Percentiles rank a stretch among this genome's conserved stretches.
Evolutionary conservation across 2,329 filamentous ascomycete species (phyloP).

Genomic region (Sporothrix humicola): DNA sequence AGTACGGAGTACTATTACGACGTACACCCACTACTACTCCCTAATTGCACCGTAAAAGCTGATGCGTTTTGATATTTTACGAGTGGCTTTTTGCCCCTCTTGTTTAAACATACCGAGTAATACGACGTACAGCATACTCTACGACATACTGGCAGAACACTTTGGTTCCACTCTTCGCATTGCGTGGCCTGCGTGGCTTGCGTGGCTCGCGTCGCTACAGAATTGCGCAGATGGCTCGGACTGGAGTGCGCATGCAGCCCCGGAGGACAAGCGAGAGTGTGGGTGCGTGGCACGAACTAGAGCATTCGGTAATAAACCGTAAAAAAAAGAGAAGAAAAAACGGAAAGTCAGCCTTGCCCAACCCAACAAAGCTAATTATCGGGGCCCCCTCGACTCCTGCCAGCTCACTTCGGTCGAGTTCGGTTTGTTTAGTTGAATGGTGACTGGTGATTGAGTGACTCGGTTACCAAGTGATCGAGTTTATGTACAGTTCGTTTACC

Average conservation of each 20-base stretch:
- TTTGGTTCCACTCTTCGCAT: background rate
- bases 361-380: background rate
- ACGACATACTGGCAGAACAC: no score
- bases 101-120: background rate
- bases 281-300: no score
- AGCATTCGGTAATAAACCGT: background rate
- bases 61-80: constrained; percentile 9
- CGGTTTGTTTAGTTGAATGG: background rate
- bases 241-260: background rate
- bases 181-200: background rate
- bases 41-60: background rate
- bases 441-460: no score
- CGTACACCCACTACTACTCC: no score
- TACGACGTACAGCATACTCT: no score
- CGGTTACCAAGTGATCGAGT: no score
- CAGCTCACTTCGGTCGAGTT: background rate
- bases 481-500: background rate
- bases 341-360: constrained; percentile 18
- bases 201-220: no score
- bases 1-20: no score
- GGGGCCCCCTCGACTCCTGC: background rate
- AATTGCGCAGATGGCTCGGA: background rate
- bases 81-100: background rate
- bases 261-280: background rate
- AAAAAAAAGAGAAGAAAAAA: background rate